Evolutionary conservation across 148 eudicot species (phyloP), one percentile per base, ranked within the genome.

Genomic region (Chenopodium berlandieri): DNA sequence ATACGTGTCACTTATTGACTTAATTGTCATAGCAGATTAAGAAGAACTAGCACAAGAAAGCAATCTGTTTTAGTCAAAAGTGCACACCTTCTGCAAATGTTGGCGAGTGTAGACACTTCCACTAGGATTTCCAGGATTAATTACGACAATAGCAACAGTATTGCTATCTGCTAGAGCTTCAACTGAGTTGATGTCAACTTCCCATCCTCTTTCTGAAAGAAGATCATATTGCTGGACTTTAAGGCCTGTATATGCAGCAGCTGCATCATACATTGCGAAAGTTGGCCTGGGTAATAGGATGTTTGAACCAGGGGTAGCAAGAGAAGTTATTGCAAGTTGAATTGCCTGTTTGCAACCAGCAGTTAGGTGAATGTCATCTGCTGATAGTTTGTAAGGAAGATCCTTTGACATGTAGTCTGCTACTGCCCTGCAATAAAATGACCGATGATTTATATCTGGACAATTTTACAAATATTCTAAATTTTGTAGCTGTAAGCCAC

Each of bases 121-220:
- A 47, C 84, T 84, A 32, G 88, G 90, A 77, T 88, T 88, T 1
- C 90, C 86, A 20, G 90, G 90, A 80, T 88, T 88, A 10, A 86
- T 84, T 1, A 88, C 64, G 25, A 86, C 90, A 22, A 88, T 77
- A 30, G 90, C 90, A 54, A 79, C 85, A 34, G 88, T 88, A 25
- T 82, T 86, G 1, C 73, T 81, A 84, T 88, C 87, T 6, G 84
- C 88, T 46, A 84, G 58, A 75, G 83, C 71, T 75, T 86, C 82
- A 44, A 88, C 84, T 2, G 80, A 69, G 65, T 82, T 69, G 27
- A 88, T 83, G 68, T 88, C 90, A 31, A 86, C 82, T 63, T 88
- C 86, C 88, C 90, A 88, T 22, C 79, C 88, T 23, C 77, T 83
- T 16, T 86, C 83, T 4, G 83, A 86, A 19, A 81, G 79, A 77